These are phyloP conservation scores for Fragilaria crotonensis DNA, from an alignment of 108 stramenopile genomes.

Conservation along the genomic window DNA sequence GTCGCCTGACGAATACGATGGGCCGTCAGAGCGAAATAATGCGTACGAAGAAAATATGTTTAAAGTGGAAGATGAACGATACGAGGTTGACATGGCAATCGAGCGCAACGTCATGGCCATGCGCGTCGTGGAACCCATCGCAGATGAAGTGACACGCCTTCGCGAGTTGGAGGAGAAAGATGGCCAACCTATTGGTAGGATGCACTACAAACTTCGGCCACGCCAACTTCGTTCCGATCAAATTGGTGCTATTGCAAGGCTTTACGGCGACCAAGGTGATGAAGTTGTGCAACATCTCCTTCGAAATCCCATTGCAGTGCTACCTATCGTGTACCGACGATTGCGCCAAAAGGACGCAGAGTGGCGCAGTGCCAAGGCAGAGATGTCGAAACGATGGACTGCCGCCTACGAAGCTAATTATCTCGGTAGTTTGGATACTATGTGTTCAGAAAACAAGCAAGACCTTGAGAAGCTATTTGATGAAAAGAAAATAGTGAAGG, in stretches of 20 bases:
- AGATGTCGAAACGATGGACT: conserved; percentile 59
- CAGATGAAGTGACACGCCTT: conserved; percentile 78
- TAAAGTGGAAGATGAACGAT: conserved; percentile 80
- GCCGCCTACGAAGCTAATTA: conserved; percentile 44
- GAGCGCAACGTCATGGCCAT: conserved; percentile 87
- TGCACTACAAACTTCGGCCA: conserved; percentile 69
- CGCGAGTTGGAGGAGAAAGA: conserved; percentile 74
- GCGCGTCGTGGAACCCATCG: conserved; percentile 85
- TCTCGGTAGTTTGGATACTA: conserved; percentile 58
- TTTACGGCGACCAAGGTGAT: conserved; percentile 81
- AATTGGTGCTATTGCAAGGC: conserved; percentile 74
- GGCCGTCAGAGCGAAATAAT: conserved; percentile 47
- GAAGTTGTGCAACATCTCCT: conserved; percentile 91
- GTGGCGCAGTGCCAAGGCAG: conserved; percentile 78
- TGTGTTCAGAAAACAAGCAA: conserved; percentile 38
- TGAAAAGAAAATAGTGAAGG: conserved; percentile 44
- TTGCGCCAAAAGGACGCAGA: conserved; percentile 94
- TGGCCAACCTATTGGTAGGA: conserved; percentile 77
- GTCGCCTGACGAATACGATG: conserved; percentile 65
- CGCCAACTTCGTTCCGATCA: conserved; percentile 60
- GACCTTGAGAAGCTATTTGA: conserved; percentile 56
- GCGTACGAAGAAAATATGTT: conserved; percentile 76
- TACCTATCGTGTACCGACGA: conserved; percentile 91
- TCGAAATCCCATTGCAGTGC: conserved; percentile 85
- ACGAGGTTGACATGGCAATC: conserved; percentile 98